Base-by-base conservation (phyloP, 2,329 filamentous ascomycete genomes). In the Sarocladium strictum region DNA sequence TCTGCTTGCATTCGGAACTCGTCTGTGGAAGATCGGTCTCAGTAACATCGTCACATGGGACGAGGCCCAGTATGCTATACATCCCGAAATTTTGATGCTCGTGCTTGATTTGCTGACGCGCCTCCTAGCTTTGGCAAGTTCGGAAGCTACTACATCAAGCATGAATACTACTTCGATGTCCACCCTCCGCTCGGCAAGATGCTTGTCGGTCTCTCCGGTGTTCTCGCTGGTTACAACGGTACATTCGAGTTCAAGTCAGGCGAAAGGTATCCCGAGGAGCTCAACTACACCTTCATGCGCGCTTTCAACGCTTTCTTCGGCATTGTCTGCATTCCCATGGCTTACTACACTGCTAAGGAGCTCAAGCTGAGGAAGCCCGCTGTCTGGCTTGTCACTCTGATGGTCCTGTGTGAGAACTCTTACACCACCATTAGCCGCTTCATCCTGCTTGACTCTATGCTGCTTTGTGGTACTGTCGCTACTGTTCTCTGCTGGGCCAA, bases 231-330 rank as follows among this genome's bases (percentile, higher is more conserved):
- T 61, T 99, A 99, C 79, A 99, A 99, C 76, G 94, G 94, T 56
- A 95, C 93, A 3, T 99, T 99, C 73, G 94, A 99, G 68, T 99
- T 99, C 81, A 99, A 99, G 74, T 97, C 93, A 54, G 94, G 94
- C 69, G 94, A 97, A 67, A 91, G 83, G 54, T 99, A 99, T 69
- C 94, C 94, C 11, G 84, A 86, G 62, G 90, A 97, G 65, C 80
- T 99, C 67, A 87, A 99, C 77, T 99, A 96, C 72, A 95, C 92
- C 63, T 96, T 96, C 68, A 99, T 99, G 95, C 90, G 94, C 63
- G 81, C 93, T 58, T 99, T 99, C 82, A 99, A 97, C 70, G 88
- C 93, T 60, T 84, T 90, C 59, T 99, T 97, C 69, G 94, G 94
- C 57, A 93, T 92, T 58, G 78, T 94, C 57, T 97, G 90, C 67